Conservation (phyloP, 371 early-diverging fungal species). For the Lichtheimia hyalospora region DNA sequence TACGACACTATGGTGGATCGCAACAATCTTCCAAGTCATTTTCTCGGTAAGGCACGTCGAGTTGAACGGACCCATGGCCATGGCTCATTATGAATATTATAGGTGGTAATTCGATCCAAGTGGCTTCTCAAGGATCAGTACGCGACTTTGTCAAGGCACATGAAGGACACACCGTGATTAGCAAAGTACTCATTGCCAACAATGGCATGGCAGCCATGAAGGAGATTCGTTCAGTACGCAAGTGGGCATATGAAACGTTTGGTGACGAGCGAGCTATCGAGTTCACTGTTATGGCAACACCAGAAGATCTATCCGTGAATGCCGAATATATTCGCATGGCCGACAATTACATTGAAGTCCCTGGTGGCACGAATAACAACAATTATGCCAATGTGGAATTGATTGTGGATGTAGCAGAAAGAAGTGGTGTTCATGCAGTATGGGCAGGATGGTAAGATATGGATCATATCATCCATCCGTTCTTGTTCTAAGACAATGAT, state of each 20-base stretch:
- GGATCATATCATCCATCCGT: no score
- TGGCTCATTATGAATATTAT: neutral
- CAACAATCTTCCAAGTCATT: slow-evolving; percentile 15
- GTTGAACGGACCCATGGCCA: neutral
- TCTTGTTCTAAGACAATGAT: neutral
- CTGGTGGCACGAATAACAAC: slow-evolving; percentile 95
- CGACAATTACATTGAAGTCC: slow-evolving; percentile 96
- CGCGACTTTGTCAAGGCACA: slow-evolving; percentile 76
- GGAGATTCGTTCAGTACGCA: slow-evolving; percentile 96
- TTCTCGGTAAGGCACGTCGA: slow-evolving; percentile 7
- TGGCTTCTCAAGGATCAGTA: slow-evolving; percentile 58
- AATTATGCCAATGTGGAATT: slow-evolving; percentile 98
- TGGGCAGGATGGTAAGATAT: slow-evolving; percentile 67
- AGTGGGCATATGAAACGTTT: slow-evolving; percentile 98
- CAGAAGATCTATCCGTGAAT: slow-evolving; percentile 95
- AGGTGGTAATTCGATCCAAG: slow-evolving; percentile 65
- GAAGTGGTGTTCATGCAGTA: slow-evolving; percentile 87
- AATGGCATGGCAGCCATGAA: slow-evolving; percentile 99
- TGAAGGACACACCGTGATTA: slow-evolving; percentile 87
- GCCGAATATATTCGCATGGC: slow-evolving; percentile 99
- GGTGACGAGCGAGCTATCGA: slow-evolving; percentile 94
- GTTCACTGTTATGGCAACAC: slow-evolving; percentile 98
- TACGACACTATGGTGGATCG: slow-evolving; percentile 16
- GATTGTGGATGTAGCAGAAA: slow-evolving; percentile 96
- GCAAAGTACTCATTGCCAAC: slow-evolving; percentile 95